Evolutionary conservation across 306 rosid species (phyloP), one percentile per base, ranked within the genome.

Genomic region (Pyrus bretschneideri): DNA sequence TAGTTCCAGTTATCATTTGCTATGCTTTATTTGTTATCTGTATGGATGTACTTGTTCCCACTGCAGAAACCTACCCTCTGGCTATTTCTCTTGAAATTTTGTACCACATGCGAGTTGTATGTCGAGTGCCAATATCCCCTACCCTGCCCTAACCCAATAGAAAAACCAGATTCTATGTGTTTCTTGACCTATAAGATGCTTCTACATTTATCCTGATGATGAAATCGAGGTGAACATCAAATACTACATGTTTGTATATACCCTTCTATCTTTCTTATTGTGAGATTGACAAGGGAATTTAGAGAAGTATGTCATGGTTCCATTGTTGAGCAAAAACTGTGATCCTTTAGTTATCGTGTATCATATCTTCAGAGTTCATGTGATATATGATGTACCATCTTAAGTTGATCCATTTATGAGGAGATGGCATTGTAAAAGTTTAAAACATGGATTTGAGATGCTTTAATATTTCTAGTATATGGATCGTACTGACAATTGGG

Each of bases 401-500:
- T 22, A 22, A 33, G 62, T 22, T 72, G 35, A 40, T 72, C 22
- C 33, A 9, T 27, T 67, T 30, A 63, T 63, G 57, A 23, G 46
- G 29, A 44, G 31, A 25, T 75, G 55, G 69, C 74, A 76, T 74
- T 69, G 58, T 59, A 58, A 44, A 40, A 19, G 17, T 54, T 77
- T 73, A 54, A 19, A 15, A 62, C 14, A 18, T 18, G 67, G 67
- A 59, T 81, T 44, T 25, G 67, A 74, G 21, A 29, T n/a, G 23
- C 17, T 49, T 80, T 76, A 38, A 18, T 60, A 64, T 45, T 73
- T 4, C 22, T 45, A 11, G 77, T 79, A 63, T n/a, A 49, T 70
- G 61, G 75, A 77, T 61, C 74, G 70, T 72, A 69, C 75, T 78
- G 72, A 88, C 74, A 66, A 78, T 62, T 83, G 81, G 70, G 79